Percentiles rank a stretch among this genome's conserved stretches.
These are phyloP conservation scores for Puya raimondii DNA, from an alignment of 176 grass and related monocot genomes.

Conservation along the genomic window DNA sequence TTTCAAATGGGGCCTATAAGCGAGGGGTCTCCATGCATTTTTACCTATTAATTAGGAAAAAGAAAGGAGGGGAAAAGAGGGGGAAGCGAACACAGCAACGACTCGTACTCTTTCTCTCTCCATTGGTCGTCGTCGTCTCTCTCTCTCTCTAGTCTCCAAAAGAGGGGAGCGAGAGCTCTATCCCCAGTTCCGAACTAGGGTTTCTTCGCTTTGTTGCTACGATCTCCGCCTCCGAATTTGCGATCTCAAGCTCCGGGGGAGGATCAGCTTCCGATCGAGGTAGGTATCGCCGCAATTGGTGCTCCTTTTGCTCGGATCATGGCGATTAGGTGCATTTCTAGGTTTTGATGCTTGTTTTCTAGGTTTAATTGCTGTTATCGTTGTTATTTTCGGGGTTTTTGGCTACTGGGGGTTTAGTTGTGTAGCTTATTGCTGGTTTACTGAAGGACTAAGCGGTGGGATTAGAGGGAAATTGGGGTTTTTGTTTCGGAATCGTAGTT, in stretches of 20 bases:
- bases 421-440: too few relatives aligned
- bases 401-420: too few relatives aligned
- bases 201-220: not conserved
- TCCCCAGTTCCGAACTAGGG: not conserved
- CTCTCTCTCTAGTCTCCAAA: conserved; percentile 21
- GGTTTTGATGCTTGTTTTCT: not conserved
- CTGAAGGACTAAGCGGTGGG: too few relatives aligned
- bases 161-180: conserved; percentile 5
- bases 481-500: not conserved
- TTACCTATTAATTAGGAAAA: not conserved
- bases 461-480: not conserved
- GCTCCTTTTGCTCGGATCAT: not conserved
- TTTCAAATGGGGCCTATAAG: too few relatives aligned
- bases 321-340: not conserved
- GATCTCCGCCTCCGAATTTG: not conserved
- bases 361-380: too few relatives aligned
- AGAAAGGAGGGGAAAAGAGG: not conserved
- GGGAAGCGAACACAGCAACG: conserved; percentile 32
- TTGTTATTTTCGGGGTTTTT: too few relatives aligned
- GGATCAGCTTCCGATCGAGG: conserved; percentile 25
- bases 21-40: too few relatives aligned
- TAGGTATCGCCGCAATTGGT: conserved; percentile 8
- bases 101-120: conserved; percentile 28
- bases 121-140: conserved; percentile 13
- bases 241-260: not conserved